Percentiles rank a stretch among this genome's conserved stretches.
Evolutionary conservation across 345 rosid genomes (phyloP).

Genomic region (Eucalyptus pauciflora): DNA sequence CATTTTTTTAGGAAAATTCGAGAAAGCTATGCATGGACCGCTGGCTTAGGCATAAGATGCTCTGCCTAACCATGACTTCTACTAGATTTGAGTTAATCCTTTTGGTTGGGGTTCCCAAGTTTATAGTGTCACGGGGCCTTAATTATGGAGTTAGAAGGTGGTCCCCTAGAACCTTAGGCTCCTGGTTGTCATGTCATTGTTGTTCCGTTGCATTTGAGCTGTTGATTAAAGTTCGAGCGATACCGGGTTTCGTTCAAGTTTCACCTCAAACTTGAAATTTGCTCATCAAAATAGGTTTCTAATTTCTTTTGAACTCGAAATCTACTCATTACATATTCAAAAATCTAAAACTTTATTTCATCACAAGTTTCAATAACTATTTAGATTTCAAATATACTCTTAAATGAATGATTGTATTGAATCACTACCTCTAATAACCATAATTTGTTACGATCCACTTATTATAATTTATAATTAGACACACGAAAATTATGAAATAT

Average conservation of each 20-base stretch:
- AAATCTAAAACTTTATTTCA: too few relatives aligned
- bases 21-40: neutral
- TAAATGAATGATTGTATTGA: too few relatives aligned
- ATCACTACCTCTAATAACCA: too few relatives aligned
- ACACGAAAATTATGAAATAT: rapidly evolving
- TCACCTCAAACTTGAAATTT: too few relatives aligned
- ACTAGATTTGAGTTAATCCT: neutral
- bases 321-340: too few relatives aligned
- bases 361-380: rapidly evolving
- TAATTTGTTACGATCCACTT: rapidly evolving
- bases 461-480: too few relatives aligned
- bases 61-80: neutral
- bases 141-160: neutral
- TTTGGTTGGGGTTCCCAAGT: neutral
- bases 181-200: neutral
- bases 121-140: neutral
- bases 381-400: rapidly evolving
- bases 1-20: neutral
- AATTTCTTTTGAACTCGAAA: rapidly evolving
- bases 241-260: too few relatives aligned
- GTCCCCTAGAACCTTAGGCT: neutral
- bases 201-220: neutral
- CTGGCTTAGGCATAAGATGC: neutral
- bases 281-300: too few relatives aligned
- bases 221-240: too few relatives aligned